phyloP scores from a whole-genome alignment of 1,284 basidiomycete species.

The Vanrija sp. region DNA sequence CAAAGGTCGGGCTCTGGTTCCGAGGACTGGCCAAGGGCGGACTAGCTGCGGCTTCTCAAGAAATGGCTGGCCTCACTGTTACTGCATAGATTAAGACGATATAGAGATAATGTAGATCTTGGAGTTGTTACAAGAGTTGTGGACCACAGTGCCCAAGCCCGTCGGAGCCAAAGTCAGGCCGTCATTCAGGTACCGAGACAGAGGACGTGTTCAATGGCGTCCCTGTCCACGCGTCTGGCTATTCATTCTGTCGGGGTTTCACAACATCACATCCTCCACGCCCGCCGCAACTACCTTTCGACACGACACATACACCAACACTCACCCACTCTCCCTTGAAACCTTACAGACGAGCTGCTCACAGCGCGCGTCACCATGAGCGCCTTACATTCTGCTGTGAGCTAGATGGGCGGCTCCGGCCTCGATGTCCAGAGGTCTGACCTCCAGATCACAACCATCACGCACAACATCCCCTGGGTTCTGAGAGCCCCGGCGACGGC shows the following conservation, averaged over 20 bases:
- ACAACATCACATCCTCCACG: not conserved
- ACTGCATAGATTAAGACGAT: not conserved
- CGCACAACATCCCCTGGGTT: conserved; percentile 66
- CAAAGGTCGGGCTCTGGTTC: conserved; percentile 65
- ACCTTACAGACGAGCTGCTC: not conserved
- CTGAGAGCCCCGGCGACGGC: conserved; percentile 73
- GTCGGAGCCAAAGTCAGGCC: no score
- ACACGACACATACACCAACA: conserved; percentile 6
- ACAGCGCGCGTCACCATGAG: not conserved
- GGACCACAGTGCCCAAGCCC: no score
- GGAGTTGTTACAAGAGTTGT: not conserved
- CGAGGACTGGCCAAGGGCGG: conserved; percentile 38
- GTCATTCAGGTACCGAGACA: no score
- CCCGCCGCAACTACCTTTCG: not conserved
- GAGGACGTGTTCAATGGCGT: no score
- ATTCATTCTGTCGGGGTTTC: no score
- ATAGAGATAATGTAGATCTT: not conserved
- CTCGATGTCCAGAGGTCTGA: not conserved
- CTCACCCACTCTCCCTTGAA: not conserved
- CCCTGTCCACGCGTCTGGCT: no score
- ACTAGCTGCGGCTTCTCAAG: conserved; percentile 29
- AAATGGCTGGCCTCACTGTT: conserved; percentile 35
- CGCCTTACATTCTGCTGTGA: conserved; percentile 16
- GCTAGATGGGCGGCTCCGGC: not conserved
- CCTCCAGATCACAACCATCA: conserved; percentile 45